A percentile compares a stretch with the other conserved stretches of the same genome.
Conservation (phyloP, 1,284 basidiomycete genomes). For the Pisolithus thermaeus region DNA sequence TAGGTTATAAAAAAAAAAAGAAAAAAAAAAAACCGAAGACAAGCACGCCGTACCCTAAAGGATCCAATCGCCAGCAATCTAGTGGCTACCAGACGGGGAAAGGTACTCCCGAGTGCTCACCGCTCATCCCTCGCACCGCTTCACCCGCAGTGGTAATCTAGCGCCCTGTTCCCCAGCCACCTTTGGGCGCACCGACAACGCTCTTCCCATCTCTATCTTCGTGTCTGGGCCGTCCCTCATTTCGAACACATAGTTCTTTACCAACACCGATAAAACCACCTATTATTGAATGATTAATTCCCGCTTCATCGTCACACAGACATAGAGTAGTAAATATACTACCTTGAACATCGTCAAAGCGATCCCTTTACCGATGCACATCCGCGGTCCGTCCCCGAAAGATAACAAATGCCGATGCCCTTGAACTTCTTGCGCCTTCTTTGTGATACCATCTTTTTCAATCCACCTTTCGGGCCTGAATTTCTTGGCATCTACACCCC, state of each 20-base stretch:
- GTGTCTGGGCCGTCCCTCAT: conserved; percentile 15
- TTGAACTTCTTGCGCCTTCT: conserved; percentile 31
- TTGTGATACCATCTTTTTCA: conserved; percentile 15
- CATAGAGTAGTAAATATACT: not conserved
- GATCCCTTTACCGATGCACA: conserved; percentile 38
- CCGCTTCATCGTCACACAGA: not conserved
- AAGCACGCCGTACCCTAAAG: too few species aligned
- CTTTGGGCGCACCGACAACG: conserved; percentile 14
- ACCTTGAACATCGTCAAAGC: conserved; percentile 46
- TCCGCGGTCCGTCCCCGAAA: conserved; percentile 36
- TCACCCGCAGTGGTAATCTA: conserved; percentile 17
- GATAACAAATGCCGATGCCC: conserved; percentile 37
- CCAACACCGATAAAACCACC: conserved; percentile 16
- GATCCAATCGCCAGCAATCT: too few species aligned
- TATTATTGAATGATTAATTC: not conserved
- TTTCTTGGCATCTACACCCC: conserved; percentile 34
- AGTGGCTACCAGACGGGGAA: too few species aligned
- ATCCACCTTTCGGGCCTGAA: conserved; percentile 38
- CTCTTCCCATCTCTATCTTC: conserved; percentile 13
- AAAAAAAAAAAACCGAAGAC: too few species aligned
- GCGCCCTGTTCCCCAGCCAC: conserved; percentile 20
- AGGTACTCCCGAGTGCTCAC: not conserved
- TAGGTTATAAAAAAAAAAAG: too few species aligned
- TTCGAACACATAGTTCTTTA: conserved; percentile 20
- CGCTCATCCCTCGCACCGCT: conserved; percentile 2